Base-by-base conservation (phyloP, 805 yeast species). In the Candida adriatica region DNA sequence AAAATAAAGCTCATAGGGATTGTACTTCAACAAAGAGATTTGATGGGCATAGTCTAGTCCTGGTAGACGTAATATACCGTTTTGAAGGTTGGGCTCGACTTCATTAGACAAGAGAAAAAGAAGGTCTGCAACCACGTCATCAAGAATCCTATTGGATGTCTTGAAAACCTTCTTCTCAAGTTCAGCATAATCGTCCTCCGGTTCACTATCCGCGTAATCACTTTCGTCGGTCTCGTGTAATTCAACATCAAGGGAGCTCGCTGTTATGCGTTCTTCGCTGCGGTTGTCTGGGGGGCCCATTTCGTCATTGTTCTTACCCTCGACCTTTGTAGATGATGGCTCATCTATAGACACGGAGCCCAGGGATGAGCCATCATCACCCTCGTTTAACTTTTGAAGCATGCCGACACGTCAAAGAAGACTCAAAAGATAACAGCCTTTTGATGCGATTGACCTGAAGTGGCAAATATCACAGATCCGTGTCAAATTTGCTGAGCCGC, bases 81-180 rank as follows among this genome's bases (percentile, higher is more conserved):
- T 22, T 5, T 22, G 25, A 2, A 32, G 21, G 10, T 38, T 39
- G 6, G 27, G 36, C 8, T 31, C 26, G 10, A 31, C 38, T 4
- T 34, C 39, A 16, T 32, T 38, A 8, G 37, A 38, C 8, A 34
- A 13, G 2, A 49, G 34, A 38, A 65, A 62, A 19, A 55, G 40
- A 7, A 68, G 49, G 37, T 65, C 71, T 18, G 61, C 65, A 31
- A 69, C 58, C 18, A 81, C 48, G 46, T 81, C 90, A 49, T 79
- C 86, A 15, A 80, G 44, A 14, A 82, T 61, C 33, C 90, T 60
- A 45, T 81, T 81, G 6, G 78, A 55, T 0, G 90, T 79, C 45
- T 81, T 82, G 56, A 73, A 73, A 2, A 39, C 36, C 2, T 33
- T 22, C 9, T 16, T 24, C 11, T 32, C 37, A 9, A 27, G n/a